These are phyloP conservation scores for Domatiomyces globalis DNA, from an alignment of 2,329 filamentous ascomycete species.

Conservation along the genomic window DNA sequence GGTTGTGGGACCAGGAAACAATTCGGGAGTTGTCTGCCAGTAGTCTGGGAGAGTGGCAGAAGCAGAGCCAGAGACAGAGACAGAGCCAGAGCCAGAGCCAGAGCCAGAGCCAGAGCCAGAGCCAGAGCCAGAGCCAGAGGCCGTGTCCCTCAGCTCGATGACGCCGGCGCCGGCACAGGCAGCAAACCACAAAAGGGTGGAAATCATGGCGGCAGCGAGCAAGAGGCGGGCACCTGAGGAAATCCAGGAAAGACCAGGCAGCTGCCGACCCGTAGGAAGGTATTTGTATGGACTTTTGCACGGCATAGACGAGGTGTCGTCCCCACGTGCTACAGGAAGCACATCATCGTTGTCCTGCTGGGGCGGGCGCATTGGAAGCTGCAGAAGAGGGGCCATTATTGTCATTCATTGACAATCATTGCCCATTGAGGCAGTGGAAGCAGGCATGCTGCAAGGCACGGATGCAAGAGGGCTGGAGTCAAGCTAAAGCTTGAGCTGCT, in stretches of 20 bases:
- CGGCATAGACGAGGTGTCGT: neutral
- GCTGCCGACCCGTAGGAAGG: neutral
- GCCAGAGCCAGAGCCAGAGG: too few relatives aligned
- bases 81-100: neutral
- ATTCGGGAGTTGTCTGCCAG: conserved; percentile 14
- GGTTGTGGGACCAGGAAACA: conserved; percentile 24
- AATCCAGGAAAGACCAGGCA: neutral
- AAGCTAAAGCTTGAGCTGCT: neutral
- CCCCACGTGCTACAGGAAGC: neutral
- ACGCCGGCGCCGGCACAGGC: conserved; percentile 6
- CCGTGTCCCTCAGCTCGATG: conserved; percentile 1
- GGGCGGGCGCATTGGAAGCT: neutral
- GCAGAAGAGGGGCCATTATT: neutral
- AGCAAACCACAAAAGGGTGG: conserved; percentile 2
- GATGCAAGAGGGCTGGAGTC: neutral
- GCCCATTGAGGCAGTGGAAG: neutral
- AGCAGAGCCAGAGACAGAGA: neutral
- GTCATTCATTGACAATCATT: neutral
- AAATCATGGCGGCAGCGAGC: neutral
- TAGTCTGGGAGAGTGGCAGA: conserved; percentile 11
- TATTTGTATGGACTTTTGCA: neutral
- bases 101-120: too few relatives aligned
- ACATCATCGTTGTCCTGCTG: neutral
- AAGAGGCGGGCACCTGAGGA: neutral
- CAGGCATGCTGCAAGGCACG: neutral